Evolutionary conservation across 2,329 filamentous ascomycete species (phyloP).

Genomic region (Calonectria honghensis): DNA sequence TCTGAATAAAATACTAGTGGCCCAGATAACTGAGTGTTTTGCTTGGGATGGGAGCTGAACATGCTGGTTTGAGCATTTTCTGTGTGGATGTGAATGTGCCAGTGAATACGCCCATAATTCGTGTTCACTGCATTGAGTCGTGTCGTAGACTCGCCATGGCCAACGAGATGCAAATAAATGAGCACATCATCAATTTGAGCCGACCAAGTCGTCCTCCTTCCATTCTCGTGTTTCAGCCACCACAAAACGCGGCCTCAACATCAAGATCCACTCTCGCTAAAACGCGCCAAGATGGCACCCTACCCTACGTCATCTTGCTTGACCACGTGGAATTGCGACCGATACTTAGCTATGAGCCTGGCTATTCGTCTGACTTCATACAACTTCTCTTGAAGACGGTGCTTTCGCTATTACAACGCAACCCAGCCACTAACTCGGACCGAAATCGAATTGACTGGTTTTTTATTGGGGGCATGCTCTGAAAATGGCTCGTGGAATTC

Average conservation of each 20-base stretch:
- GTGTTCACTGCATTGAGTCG: neutral
- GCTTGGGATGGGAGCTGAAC: neutral
- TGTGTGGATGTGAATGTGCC: neutral
- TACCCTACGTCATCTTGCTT: neutral
- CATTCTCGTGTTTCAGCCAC: neutral
- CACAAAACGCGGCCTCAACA: neutral
- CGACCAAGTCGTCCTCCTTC: neutral
- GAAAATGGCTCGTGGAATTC: neutral
- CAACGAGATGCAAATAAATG: neutral
- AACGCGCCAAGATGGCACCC: neutral
- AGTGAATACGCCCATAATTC: neutral
- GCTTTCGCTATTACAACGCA: neutral
- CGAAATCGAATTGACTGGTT: neutral
- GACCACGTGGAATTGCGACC: neutral
- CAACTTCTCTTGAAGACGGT: neutral
- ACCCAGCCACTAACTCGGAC: neutral
- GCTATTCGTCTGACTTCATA: neutral
- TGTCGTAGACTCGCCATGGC: rapidly evolving
- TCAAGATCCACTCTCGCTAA: neutral
- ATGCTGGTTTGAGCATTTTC: neutral
- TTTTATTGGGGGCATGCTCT: neutral
- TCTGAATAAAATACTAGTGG: neutral
- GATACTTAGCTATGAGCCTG: neutral
- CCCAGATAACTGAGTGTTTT: neutral
- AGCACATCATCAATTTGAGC: neutral